Percentiles rank a stretch among this genome's conserved stretches.
These are phyloP conservation scores for Lagenidium giganteum DNA, from an alignment of 352 stramenopile species.

Conservation along the genomic window DNA sequence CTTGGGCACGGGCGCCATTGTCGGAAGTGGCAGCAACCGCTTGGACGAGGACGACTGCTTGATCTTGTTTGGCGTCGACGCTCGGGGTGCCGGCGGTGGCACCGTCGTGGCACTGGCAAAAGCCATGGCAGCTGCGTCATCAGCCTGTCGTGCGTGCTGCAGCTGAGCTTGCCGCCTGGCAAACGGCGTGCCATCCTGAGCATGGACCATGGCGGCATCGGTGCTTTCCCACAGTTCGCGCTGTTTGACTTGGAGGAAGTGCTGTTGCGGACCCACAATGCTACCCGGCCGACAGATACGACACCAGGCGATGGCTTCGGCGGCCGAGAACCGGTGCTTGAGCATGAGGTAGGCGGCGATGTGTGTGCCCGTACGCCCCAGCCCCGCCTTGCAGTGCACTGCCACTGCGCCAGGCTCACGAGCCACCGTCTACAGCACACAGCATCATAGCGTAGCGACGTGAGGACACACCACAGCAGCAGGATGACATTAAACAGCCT, in stretches of 20 bases:
- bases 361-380: slow-evolving; percentile 94
- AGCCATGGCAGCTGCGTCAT: too few relatives aligned
- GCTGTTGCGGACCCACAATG: slow-evolving; percentile 94
- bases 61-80: too few relatives aligned
- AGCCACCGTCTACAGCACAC: slow-evolving; percentile 32
- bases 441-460: background rate
- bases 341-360: slow-evolving; percentile 97
- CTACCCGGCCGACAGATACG: slow-evolving; percentile 92
- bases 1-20: too few relatives aligned
- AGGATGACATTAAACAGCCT: slow-evolving; percentile 15
- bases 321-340: slow-evolving; percentile 90
- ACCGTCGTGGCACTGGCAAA: too few relatives aligned
- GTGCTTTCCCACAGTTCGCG: slow-evolving; percentile 38
- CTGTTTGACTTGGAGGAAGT: slow-evolving; percentile 90
- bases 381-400: slow-evolving; percentile 97
- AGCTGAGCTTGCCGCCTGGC: too few relatives aligned
- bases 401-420: slow-evolving; percentile 81
- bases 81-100: too few relatives aligned
- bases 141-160: too few relatives aligned
- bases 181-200: too few relatives aligned
- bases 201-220: too few relatives aligned
- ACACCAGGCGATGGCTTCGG: slow-evolving; percentile 94
- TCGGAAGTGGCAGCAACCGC: too few relatives aligned
- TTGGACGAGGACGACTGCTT: too few relatives aligned
- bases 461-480: background rate